A percentile compares a stretch with the other conserved stretches of the same genome.
phyloP scores from a whole-genome alignment of 129 eudicot genomes.

The Logfia minima region DNA sequence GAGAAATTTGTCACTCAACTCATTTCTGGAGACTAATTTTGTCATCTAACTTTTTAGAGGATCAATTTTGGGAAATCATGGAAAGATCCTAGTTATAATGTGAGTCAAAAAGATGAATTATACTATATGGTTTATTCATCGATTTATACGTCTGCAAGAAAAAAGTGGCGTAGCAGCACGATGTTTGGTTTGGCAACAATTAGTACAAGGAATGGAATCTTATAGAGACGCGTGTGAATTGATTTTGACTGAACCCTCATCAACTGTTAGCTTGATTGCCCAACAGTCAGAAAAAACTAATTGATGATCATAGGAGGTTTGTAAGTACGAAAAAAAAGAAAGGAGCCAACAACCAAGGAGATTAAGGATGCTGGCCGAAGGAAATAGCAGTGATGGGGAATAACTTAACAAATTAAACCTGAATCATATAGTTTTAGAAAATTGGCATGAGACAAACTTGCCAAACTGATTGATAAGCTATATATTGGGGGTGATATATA shows the following conservation, averaged over 20 bases:
- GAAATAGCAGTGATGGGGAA: background rate
- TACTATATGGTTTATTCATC: constrained; percentile 36
- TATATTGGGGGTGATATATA: too few relatives aligned
- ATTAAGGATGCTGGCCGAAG: constrained; percentile 1
- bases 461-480: too few relatives aligned
- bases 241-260: constrained; percentile 45
- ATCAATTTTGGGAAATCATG: constrained; percentile 48
- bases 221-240: constrained; percentile 51
- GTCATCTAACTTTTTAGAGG: too few relatives aligned
- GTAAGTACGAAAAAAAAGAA: background rate
- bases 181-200: constrained; percentile 58
- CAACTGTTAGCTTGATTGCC: constrained; percentile 41
- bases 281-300: constrained; percentile 39
- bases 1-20: too few relatives aligned
- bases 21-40: too few relatives aligned
- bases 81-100: constrained; percentile 30
- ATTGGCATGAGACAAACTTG: too few relatives aligned
- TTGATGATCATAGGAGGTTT: background rate
- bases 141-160: constrained; percentile 46
- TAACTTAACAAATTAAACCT: background rate
- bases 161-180: constrained; percentile 57
- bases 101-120: constrained; percentile 34
- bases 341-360: background rate
- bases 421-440: too few relatives aligned
- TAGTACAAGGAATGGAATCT: constrained; percentile 49